These are phyloP conservation scores for Warburgia ugandensis DNA, from an alignment of 164 flowering plant species.

Conservation along the genomic window DNA sequence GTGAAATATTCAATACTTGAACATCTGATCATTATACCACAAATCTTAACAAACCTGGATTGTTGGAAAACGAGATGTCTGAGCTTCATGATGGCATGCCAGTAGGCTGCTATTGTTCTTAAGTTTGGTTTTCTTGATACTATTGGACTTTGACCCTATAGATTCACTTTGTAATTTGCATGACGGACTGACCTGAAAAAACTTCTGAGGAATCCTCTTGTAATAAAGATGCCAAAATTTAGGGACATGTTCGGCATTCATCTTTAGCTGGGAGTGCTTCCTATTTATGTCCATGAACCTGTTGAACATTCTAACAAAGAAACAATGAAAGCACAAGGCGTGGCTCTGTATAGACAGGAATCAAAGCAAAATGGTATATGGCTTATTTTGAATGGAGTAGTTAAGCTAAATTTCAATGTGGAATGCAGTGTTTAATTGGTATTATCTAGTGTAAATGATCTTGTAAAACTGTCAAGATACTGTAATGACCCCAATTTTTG, in stretches of 20 bases:
- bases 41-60: constrained; percentile 82
- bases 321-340: constrained; percentile 53
- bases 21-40: constrained; percentile 66
- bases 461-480: too few relatives aligned
- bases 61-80: constrained; percentile 79
- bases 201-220: constrained; percentile 78
- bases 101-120: constrained; percentile 40
- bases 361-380: constrained; percentile 76
- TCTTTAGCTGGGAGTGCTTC: constrained; percentile 83
- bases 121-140: too few relatives aligned
- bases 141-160: not conserved
- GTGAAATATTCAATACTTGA: constrained; percentile 70
- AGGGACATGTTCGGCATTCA: constrained; percentile 46
- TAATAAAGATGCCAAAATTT: constrained; percentile 68
- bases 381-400: constrained; percentile 44
- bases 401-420: not conserved
- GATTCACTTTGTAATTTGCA: not conserved
- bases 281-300: constrained; percentile 41
- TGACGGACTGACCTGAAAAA: constrained; percentile 78
- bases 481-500: too few relatives aligned
- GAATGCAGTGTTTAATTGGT: too few relatives aligned
- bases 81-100: constrained; percentile 93
- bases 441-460: too few relatives aligned
- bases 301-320: constrained; percentile 63
- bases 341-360: constrained; percentile 68